A percentile compares a stretch with the other conserved stretches of the same genome.
Conservation (phyloP, 768 basidiomycete genomes). For the Hemileccinum impolitum region DNA sequence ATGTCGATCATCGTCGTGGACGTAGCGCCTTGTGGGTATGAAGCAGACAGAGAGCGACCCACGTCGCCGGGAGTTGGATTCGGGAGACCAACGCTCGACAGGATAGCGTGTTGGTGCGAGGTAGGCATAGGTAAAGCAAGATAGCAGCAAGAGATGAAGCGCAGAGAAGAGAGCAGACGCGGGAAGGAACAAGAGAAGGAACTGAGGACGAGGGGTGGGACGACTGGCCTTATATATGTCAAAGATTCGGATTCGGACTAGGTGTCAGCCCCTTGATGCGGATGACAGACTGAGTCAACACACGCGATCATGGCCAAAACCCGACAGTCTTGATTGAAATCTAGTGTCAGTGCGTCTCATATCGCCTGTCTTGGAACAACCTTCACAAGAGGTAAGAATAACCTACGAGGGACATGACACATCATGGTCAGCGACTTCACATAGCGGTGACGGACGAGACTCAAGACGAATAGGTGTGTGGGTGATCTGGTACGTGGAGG, state of each 20-base stretch:
- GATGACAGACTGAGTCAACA: not conserved
- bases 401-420: too few species aligned
- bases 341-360: not conserved
- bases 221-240: conserved; percentile 4
- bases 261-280: not conserved
- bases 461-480: too few species aligned
- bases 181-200: conserved; percentile 5
- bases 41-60: not conserved
- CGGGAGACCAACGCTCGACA: not conserved
- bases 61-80: not conserved
- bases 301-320: not conserved
- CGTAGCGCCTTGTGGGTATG: not conserved
- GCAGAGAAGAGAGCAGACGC: not conserved
- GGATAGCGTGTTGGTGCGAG: not conserved
- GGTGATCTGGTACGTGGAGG: too few species aligned
- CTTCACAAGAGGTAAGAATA: not conserved
- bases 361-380: not conserved
- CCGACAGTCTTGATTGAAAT: not conserved
- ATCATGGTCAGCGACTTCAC: too few species aligned
- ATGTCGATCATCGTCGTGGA: not conserved
- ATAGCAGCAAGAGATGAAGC: not conserved
- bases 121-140: conserved; percentile 3
- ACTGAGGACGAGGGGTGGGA: not conserved
- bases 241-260: conserved; percentile 1
- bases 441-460: too few species aligned